Conservation (phyloP, 768 basidiomycete genomes). For the Xanthoconium stramineum region DNA sequence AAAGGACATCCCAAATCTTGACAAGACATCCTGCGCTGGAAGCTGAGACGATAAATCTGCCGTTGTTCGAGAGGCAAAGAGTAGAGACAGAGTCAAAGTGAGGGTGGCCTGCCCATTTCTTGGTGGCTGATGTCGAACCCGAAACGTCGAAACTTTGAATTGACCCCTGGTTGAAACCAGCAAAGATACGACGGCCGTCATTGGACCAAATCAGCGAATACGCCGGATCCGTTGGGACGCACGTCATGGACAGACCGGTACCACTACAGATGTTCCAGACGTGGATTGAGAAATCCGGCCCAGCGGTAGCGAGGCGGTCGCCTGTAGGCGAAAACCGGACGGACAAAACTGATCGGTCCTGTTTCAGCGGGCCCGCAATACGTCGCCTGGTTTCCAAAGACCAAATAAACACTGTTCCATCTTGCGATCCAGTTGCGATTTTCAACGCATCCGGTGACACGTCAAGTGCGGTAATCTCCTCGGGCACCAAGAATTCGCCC, state of each 20-base stretch:
- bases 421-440: conserved; percentile 22
- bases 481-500: conserved; percentile 10
- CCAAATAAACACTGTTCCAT: conserved; percentile 22
- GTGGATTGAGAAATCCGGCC: conserved; percentile 3
- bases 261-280: conserved; percentile 4
- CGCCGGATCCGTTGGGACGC: conserved; percentile 2
- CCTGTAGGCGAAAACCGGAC: conserved; percentile 23
- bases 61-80: conserved; percentile 18
- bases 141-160: conserved; percentile 14
- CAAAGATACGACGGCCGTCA: conserved; percentile 16
- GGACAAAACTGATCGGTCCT: conserved; percentile 5
- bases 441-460: conserved; percentile 17
- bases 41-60: conserved; percentile 20
- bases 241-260: not conserved
- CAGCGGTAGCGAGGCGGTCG: conserved; percentile 14
- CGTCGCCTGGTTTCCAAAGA: conserved; percentile 12
- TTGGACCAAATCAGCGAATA: conserved; percentile 20
- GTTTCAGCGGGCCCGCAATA: conserved; percentile 20
- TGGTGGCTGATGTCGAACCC: not conserved
- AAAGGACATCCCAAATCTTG: conserved; percentile 18
- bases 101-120: conserved; percentile 8
- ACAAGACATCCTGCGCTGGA: conserved; percentile 11
- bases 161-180: conserved; percentile 12
- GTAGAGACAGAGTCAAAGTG: conserved; percentile 14
- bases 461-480: conserved; percentile 18